Conservation (phyloP, 768 basidiomycete genomes). For the Mycena sanguinolenta region DNA sequence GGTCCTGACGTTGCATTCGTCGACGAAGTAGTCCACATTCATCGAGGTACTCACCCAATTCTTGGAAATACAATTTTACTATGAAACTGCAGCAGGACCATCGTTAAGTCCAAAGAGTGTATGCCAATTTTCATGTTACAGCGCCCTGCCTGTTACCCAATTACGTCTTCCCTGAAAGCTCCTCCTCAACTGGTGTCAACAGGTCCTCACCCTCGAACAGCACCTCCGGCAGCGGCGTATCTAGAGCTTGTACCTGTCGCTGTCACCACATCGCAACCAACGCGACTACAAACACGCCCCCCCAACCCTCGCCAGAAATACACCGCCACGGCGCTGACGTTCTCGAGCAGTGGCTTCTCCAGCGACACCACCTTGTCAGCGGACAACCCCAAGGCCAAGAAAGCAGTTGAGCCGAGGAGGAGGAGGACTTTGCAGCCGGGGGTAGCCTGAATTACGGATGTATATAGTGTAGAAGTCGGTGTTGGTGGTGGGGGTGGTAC, state of each 20-base stretch:
- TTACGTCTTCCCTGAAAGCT: not conserved
- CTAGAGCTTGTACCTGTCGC: not conserved
- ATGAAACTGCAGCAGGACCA: not conserved
- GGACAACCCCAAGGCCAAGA: not conserved
- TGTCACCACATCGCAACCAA: not conserved
- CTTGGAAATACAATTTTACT: not conserved
- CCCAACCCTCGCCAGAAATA: constrained; percentile 7
- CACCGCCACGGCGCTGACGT: constrained; percentile 4
- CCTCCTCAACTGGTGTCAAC: not conserved
- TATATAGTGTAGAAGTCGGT: not conserved
- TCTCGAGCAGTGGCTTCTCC: constrained; percentile 14
- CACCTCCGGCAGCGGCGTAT: not conserved
- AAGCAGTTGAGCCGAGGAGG: not conserved
- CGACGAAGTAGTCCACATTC: not conserved
- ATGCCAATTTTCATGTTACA: not conserved
- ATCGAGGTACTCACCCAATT: not conserved
- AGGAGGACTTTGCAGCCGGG: not conserved
- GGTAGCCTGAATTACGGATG: not conserved
- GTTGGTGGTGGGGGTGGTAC: not conserved
- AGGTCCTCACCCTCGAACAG: not conserved
- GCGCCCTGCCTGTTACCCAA: not conserved
- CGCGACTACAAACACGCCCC: not conserved
- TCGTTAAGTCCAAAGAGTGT: not conserved
- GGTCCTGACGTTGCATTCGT: not conserved
- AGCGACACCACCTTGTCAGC: not conserved